These are phyloP conservation scores for Debaryomyces tyrocola DNA, from an alignment of 805 yeast species.

Conservation along the genomic window DNA sequence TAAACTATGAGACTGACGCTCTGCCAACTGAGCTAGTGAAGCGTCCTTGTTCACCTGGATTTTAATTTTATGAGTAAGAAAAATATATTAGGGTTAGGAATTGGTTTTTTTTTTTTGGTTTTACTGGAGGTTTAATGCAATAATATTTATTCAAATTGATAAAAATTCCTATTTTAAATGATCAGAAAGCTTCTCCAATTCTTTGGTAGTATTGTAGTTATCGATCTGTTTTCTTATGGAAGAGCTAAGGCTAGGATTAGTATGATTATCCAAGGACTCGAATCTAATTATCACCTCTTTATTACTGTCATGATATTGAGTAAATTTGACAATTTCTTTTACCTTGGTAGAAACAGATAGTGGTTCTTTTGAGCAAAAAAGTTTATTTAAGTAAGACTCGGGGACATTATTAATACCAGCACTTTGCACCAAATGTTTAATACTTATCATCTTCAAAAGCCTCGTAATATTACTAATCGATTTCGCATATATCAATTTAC, in stretches of 20 bases:
- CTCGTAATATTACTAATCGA: conserved; percentile 14
- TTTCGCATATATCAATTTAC: conserved; percentile 16
- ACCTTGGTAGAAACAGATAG: conserved; percentile 2
- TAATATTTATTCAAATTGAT: neutral
- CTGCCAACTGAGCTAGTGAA: conserved; percentile 23
- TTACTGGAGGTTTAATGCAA: neutral
- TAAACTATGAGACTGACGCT: conserved; percentile 23
- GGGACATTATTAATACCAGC: conserved; percentile 18
- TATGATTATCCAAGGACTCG: neutral
- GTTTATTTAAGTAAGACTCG: conserved; percentile 6
- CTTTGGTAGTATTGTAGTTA: conserved; percentile 2
- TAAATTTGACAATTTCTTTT: conserved; percentile 4
- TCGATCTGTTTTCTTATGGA: conserved; percentile 3
- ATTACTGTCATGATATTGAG: neutral
- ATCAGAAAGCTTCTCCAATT: conserved; percentile 2
- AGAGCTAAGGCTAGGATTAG: neutral
- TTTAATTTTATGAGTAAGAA: too few species aligned
- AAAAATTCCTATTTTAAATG: neutral
- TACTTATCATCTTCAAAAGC: conserved; percentile 11
- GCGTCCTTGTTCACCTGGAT: conserved; percentile 3
- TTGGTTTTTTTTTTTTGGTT: neutral
- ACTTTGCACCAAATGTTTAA: conserved; percentile 13
- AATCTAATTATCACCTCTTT: conserved; percentile 5
- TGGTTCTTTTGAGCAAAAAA: conserved; percentile 6
- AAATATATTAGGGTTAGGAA: too few species aligned